Conservation (phyloP, 768 basidiomycete genomes). For the Lentinula edodes region DNA sequence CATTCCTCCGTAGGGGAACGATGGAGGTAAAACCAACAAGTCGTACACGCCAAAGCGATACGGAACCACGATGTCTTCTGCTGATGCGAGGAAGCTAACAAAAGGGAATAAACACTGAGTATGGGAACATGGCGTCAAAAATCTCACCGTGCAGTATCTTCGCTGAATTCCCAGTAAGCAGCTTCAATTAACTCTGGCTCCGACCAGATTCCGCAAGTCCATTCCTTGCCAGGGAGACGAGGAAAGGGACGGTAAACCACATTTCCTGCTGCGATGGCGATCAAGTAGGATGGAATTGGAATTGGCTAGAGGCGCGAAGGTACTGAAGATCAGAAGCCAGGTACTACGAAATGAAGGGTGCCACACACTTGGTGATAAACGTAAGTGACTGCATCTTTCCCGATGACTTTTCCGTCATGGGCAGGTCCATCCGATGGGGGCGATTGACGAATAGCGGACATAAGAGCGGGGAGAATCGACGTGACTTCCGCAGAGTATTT, state of each 20-base stretch:
- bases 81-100: conserved; percentile 65
- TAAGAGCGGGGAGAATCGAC: conserved; percentile 78
- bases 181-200: conserved; percentile 79
- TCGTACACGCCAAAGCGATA: conserved; percentile 91
- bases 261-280: conserved; percentile 88
- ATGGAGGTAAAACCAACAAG: conserved; percentile 80
- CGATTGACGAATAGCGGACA: conserved; percentile 77
- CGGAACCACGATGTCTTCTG: conserved; percentile 67
- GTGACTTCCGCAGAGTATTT: conserved; percentile 81
- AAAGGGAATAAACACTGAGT: background rate
- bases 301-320: conserved; percentile 48
- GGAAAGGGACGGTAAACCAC: conserved; percentile 67
- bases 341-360: background rate
- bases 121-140: background rate
- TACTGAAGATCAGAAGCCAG: background rate
- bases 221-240: conserved; percentile 52
- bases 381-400: conserved; percentile 70
- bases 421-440: conserved; percentile 66
- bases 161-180: conserved; percentile 83
- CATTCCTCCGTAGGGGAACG: conserved; percentile 93
- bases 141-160: conserved; percentile 72
- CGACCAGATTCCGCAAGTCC: conserved; percentile 87
- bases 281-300: conserved; percentile 86
- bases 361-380: conserved; percentile 65
- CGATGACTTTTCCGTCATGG: conserved; percentile 71